phyloP scores from a whole-genome alignment of 495 filamentous ascomycete genomes.

The Hypoxylon crocopeplum region DNA sequence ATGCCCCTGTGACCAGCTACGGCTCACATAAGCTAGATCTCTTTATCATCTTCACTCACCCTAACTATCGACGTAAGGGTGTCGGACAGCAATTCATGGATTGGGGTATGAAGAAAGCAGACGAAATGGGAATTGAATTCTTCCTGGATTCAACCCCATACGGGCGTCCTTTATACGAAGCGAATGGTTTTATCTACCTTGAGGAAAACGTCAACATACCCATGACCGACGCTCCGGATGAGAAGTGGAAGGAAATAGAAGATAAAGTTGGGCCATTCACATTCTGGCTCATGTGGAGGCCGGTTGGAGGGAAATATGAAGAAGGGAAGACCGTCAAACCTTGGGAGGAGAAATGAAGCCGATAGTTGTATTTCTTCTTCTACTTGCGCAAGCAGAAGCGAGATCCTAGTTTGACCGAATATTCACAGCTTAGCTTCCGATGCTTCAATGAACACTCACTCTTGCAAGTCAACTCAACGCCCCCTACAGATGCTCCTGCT shows the following conservation, averaged over 20 bases:
- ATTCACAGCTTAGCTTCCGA: too few species aligned
- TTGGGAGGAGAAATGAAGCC: too few species aligned
- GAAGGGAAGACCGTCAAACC: too few species aligned
- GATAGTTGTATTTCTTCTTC: too few species aligned
- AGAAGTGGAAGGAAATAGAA: conserved; percentile 40
- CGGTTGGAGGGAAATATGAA: too few species aligned
- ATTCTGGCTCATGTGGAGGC: conserved; percentile 44
- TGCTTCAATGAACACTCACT: too few species aligned
- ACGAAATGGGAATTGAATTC: conserved; percentile 45
- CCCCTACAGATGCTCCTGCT: too few species aligned
- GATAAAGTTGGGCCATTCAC: conserved; percentile 37
- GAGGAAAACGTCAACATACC: conserved; percentile 32
- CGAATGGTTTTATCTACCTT: conserved; percentile 39
- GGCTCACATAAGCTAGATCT: conserved; percentile 26
- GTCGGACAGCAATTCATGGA: conserved; percentile 45
- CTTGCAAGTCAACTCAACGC: too few species aligned
- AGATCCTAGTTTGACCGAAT: too few species aligned
- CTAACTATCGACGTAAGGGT: conserved; percentile 39
- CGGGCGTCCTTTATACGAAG: conserved; percentile 44
- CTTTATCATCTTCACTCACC: conserved; percentile 41
- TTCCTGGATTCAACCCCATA: conserved; percentile 40
- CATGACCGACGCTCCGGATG: conserved; percentile 36
- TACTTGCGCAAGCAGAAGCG: too few species aligned
- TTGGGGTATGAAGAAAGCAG: conserved; percentile 46
- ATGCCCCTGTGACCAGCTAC: neutral